Percentiles rank a stretch among this genome's conserved stretches.
Conservation (phyloP, 148 eudicot species). For the Rhododendron williamsianum region DNA sequence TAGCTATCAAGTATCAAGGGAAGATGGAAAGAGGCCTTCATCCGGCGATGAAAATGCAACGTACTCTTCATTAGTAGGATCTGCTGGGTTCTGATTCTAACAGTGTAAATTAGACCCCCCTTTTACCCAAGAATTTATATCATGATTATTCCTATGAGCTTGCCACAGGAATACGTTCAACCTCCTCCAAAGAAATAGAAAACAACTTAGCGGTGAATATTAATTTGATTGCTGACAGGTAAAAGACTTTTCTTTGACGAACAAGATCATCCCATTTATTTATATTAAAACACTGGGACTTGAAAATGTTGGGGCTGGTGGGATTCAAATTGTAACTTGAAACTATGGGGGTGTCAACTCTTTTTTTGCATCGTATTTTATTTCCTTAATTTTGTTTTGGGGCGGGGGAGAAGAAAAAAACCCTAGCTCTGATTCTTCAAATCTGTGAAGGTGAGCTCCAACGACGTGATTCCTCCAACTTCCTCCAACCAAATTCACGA, state of each 20-base stretch:
- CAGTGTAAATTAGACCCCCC: background rate
- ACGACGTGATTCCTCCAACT: too few relatives aligned
- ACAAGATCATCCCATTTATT: too few relatives aligned
- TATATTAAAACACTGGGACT: background rate
- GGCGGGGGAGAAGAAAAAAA: too few relatives aligned
- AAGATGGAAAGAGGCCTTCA: conserved; percentile 18
- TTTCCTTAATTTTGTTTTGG: too few relatives aligned
- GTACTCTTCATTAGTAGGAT: conserved; percentile 81
- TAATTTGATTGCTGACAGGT: background rate
- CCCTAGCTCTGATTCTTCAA: too few relatives aligned
- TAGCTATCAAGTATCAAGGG: conserved; percentile 25
- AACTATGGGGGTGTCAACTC: too few relatives aligned
- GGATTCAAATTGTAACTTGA: background rate
- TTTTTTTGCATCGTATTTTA: background rate
- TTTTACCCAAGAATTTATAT: background rate
- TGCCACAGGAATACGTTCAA: background rate
- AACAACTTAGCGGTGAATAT: background rate
- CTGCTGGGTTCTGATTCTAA: conserved; percentile 61
- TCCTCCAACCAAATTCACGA: too few relatives aligned
- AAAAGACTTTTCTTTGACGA: background rate
- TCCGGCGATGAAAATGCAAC: conserved; percentile 72
- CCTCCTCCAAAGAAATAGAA: background rate
- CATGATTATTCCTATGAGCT: background rate
- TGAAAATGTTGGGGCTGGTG: background rate
- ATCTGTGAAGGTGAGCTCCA: too few relatives aligned